These are phyloP conservation scores for Synchytrium microbalum DNA, from an alignment of 371 early-diverging fungal genomes.

Conservation along the genomic window DNA sequence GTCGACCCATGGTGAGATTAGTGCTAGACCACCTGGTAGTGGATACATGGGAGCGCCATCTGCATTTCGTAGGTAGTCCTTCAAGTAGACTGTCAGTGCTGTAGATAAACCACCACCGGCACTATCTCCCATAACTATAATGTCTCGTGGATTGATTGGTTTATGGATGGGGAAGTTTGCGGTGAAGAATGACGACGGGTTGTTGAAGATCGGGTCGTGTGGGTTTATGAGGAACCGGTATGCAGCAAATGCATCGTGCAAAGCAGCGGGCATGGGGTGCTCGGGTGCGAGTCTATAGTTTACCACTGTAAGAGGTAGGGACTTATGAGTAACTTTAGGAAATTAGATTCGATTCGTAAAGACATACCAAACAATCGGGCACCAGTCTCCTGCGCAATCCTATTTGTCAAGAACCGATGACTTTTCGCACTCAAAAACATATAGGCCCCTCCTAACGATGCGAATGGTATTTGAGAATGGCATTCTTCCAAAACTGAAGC, in stretches of 20 bases:
- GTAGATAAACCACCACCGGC: neutral
- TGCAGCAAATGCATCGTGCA: conserved; percentile 37
- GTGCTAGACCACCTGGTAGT: neutral
- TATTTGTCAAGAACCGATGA: neutral
- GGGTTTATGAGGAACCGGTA: conserved; percentile 25
- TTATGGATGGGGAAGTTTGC: too few species aligned
- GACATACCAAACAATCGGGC: neutral
- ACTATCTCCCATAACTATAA: conserved; percentile 1
- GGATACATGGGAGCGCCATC: too few species aligned
- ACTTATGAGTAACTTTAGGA: too few species aligned
- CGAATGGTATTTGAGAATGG: too few species aligned
- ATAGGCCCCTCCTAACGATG: conserved; percentile 77
- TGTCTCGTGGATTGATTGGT: neutral
- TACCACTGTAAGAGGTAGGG: too few species aligned
- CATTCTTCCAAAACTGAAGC: too few species aligned
- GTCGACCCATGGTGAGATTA: conserved; percentile 30
- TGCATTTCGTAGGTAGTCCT: neutral
- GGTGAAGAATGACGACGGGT: too few species aligned
- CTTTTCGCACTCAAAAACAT: neutral
- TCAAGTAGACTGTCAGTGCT: neutral
- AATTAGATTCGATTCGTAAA: too few species aligned
- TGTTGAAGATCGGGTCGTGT: too few species aligned
- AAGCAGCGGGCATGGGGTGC: conserved; percentile 33
- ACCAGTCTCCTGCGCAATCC: neutral
- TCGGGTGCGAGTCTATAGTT: conserved; percentile 39